These are phyloP conservation scores for Lenzites betulinus DNA, from an alignment of 768 basidiomycete species.

Conservation along the genomic window DNA sequence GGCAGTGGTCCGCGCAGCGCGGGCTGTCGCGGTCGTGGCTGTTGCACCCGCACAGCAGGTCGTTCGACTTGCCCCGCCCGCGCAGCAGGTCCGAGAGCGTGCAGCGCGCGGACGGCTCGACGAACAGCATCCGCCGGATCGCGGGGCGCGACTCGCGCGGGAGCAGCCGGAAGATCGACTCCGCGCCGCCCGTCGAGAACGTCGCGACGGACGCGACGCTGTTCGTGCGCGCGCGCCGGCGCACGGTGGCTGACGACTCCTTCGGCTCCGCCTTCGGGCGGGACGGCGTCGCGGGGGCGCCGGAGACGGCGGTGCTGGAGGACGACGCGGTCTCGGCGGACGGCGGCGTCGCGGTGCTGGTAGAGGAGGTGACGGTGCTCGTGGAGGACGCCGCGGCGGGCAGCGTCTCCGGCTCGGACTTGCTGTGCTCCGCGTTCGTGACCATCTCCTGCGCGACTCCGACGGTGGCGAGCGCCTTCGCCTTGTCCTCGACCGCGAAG, in stretches of 20 bases:
- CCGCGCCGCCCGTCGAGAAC: conserved; percentile 71
- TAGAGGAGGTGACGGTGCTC: conserved; percentile 11
- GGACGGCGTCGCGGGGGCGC: conserved; percentile 11
- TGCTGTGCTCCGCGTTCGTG: conserved; percentile 13
- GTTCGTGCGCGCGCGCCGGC: conserved; percentile 33
- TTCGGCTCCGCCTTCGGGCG: conserved; percentile 11
- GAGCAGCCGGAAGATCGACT: conserved; percentile 94
- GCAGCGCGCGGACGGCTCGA: conserved; percentile 87
- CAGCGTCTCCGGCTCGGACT: background rate
- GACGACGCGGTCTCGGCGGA: conserved; percentile 1
- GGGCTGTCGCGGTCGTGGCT: conserved; percentile 46
- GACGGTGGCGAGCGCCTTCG: conserved; percentile 12
- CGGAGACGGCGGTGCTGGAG: conserved; percentile 7
- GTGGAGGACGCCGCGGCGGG: conserved; percentile 4
- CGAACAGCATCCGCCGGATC: conserved; percentile 89
- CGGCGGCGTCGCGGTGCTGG: conserved; percentile 7
- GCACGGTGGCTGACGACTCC: conserved; percentile 14
- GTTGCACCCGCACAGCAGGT: conserved; percentile 80
- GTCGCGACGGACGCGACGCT: conserved; percentile 53
- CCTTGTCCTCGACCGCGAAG: conserved; percentile 18
- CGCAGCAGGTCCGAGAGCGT: conserved; percentile 90
- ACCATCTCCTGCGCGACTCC: conserved; percentile 19
- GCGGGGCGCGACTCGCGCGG: conserved; percentile 91
- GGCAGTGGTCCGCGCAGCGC: conserved; percentile 63
- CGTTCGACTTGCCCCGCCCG: conserved; percentile 73